These are phyloP conservation scores for Voacanga thouarsii DNA, from an alignment of 257 asterid species.

Conservation along the genomic window DNA sequence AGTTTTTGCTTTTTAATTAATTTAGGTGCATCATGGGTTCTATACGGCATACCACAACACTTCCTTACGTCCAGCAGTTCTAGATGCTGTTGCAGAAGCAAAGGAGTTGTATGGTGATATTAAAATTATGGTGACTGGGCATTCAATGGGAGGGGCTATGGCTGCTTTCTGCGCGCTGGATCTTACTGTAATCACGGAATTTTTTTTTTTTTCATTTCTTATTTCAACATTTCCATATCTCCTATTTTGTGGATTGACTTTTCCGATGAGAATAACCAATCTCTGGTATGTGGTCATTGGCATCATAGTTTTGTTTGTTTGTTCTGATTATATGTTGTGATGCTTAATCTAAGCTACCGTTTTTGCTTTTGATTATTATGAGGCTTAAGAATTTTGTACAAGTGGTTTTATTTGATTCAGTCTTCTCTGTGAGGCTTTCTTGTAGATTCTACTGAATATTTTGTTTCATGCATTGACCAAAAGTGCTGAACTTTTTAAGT, in stretches of 20 bases:
- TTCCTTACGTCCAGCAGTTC: slow-evolving; percentile 70
- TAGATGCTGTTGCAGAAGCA: slow-evolving; percentile 52
- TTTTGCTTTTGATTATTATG: neutral
- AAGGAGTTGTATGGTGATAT: slow-evolving; percentile 61
- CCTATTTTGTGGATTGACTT: neutral
- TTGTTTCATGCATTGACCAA: neutral
- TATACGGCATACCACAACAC: slow-evolving; percentile 89
- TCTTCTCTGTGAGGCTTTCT: neutral
- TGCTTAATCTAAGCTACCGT: neutral
- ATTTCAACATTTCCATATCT: neutral
- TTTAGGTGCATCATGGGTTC: slow-evolving; percentile 97
- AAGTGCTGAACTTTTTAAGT: too few species aligned
- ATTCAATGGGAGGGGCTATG: slow-evolving; percentile 99
- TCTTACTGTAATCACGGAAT: slow-evolving; percentile 48
- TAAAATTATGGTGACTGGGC: slow-evolving; percentile 77
- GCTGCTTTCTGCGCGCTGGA: slow-evolving; percentile 94
- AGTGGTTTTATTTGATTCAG: neutral
- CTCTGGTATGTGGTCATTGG: slow-evolving; percentile 16
- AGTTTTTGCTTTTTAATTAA: slow-evolving; percentile 11
- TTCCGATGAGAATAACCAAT: neutral
- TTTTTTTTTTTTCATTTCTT: slow-evolving; percentile 13
- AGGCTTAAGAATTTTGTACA: neutral
- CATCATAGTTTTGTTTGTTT: neutral
- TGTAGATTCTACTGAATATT: neutral
- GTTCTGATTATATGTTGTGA: neutral